phyloP scores from a whole-genome alignment of 345 rosid species.

The Euphorbia peplus region DNA sequence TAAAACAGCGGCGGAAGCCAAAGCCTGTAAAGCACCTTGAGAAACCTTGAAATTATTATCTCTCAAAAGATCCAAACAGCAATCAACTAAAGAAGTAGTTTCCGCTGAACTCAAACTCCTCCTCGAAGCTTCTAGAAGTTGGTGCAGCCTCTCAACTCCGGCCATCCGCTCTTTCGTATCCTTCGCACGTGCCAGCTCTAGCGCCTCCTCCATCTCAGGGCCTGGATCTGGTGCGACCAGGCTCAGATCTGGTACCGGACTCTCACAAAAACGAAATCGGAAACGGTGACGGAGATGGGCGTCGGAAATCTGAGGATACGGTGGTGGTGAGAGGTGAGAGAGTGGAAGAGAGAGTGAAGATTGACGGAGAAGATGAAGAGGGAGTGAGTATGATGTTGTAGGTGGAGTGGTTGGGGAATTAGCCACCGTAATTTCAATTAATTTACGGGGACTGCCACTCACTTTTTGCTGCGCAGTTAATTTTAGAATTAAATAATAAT shows the following conservation, averaged over 20 bases:
- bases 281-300: background rate
- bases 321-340: constrained; percentile 23
- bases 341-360: constrained; percentile 25
- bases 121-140: constrained; percentile 81
- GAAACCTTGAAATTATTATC: constrained; percentile 92
- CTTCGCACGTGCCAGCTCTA: constrained; percentile 95
- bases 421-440: constrained; percentile 20
- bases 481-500: too few relatives aligned
- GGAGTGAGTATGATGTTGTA: constrained; percentile 30
- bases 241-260: constrained; percentile 43
- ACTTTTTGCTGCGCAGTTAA: background rate
- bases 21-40: constrained; percentile 90
- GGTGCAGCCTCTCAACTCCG: constrained; percentile 87
- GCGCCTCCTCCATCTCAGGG: constrained; percentile 78
- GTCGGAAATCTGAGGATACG: constrained; percentile 33
- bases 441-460: constrained; percentile 50
- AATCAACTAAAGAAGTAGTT: constrained; percentile 79
- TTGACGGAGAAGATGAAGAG: constrained; percentile 35
- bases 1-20: constrained; percentile 96
- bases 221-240: constrained; percentile 16
- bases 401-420: constrained; percentile 15
- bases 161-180: constrained; percentile 99
- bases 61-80: constrained; percentile 93
- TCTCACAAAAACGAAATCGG: background rate
- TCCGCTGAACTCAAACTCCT: constrained; percentile 71